phyloP scores from a whole-genome alignment of 768 basidiomycete genomes.

The Leccinum variicolor region DNA sequence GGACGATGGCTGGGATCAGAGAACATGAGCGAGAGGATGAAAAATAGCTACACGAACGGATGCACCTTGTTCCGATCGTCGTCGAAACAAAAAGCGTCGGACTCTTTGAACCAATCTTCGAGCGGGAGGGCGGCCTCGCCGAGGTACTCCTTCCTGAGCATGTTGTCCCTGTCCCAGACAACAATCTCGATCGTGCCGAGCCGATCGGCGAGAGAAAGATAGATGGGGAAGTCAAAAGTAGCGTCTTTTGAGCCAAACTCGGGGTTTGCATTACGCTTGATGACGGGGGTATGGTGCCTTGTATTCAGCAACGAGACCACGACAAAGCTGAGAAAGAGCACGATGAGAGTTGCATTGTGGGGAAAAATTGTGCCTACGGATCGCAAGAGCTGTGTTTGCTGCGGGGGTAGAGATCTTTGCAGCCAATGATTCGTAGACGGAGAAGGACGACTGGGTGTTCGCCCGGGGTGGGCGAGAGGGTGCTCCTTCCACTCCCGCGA shows the following conservation, averaged over 20 bases:
- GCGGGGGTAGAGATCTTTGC: slow-evolving; percentile 58
- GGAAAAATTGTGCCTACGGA: slow-evolving; percentile 51
- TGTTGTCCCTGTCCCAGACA: slow-evolving; percentile 90
- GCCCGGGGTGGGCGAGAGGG: slow-evolving; percentile 47
- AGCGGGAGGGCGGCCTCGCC: slow-evolving; percentile 80
- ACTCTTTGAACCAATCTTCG: slow-evolving; percentile 72
- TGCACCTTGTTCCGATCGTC: slow-evolving; percentile 65
- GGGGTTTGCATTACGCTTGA: slow-evolving; percentile 71
- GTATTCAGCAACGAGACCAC: slow-evolving; percentile 58
- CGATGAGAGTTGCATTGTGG: neutral
- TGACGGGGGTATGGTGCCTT: slow-evolving; percentile 69
- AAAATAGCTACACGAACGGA: slow-evolving; percentile 21
- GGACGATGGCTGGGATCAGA: slow-evolving; percentile 41
- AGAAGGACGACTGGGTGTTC: slow-evolving; percentile 67
- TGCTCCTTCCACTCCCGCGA: slow-evolving; percentile 35
- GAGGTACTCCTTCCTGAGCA: slow-evolving; percentile 84
- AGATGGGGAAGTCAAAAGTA: slow-evolving; percentile 88
- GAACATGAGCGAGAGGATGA: neutral
- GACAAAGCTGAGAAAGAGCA: slow-evolving; percentile 51
- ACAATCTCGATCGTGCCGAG: slow-evolving; percentile 80
- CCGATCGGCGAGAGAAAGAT: slow-evolving; percentile 67
- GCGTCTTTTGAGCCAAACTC: slow-evolving; percentile 62
- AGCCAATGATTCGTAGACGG: slow-evolving; percentile 64
- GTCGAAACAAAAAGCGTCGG: slow-evolving; percentile 48
- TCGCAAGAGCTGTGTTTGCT: slow-evolving; percentile 71